phyloP scores from a whole-genome alignment of 495 filamentous ascomycete genomes.

The Podospora conica region DNA sequence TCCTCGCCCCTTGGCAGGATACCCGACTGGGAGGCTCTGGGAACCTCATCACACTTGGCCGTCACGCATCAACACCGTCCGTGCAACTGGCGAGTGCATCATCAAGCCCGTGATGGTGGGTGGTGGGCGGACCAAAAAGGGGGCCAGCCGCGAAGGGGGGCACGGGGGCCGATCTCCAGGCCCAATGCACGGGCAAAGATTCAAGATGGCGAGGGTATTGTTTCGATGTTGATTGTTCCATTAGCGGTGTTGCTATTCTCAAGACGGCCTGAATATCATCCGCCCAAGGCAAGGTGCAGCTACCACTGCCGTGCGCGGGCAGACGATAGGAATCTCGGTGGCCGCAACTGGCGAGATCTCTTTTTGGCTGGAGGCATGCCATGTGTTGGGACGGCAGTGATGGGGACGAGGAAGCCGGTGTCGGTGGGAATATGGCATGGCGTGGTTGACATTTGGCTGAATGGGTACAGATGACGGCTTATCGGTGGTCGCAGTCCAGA shows the following conservation, averaged over 20 bases:
- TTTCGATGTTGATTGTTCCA: neutral
- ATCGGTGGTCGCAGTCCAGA: neutral
- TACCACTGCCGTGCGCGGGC: conserved; percentile 2
- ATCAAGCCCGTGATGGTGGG: neutral
- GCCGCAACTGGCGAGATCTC: neutral
- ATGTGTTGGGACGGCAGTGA: neutral
- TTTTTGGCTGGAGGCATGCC: neutral
- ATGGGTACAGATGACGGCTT: neutral
- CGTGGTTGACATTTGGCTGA: neutral
- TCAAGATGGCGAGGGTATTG: neutral
- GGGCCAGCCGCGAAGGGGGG: neutral
- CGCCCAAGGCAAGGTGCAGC: too few species aligned
- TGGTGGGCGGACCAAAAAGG: neutral
- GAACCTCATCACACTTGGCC: conserved; percentile 8
- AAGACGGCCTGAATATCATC: neutral
- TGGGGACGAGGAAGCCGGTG: neutral
- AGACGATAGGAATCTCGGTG: conserved; percentile 1
- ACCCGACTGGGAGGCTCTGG: conserved; percentile 3
- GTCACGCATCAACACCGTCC: neutral
- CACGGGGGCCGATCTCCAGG: neutral
- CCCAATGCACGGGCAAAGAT: neutral
- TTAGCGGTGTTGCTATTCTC: conserved; percentile 6
- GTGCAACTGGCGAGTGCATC: neutral
- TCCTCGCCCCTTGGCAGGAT: conserved; percentile 4
- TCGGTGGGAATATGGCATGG: neutral